These are phyloP conservation scores for Limonium bicolor DNA, from an alignment of 148 eudicot species.

Conservation along the genomic window DNA sequence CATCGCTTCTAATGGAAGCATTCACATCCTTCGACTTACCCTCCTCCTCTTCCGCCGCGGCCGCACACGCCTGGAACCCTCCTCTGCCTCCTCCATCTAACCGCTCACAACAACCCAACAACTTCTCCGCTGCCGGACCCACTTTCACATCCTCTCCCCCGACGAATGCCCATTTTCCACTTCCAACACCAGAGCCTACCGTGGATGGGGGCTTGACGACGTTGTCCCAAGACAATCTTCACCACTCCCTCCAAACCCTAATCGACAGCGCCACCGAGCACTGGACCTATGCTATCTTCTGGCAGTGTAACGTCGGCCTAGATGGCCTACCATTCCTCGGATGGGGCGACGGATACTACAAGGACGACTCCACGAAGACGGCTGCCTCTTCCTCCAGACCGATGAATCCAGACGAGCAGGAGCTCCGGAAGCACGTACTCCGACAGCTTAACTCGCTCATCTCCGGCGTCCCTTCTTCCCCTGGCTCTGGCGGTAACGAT, in stretches of 20 bases:
- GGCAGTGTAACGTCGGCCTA: constrained; percentile 45
- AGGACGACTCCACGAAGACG: constrained; percentile 18
- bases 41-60: not conserved
- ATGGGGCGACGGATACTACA: constrained; percentile 94
- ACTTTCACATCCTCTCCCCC: not conserved
- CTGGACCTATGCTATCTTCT: constrained; percentile 96
- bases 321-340: constrained; percentile 27
- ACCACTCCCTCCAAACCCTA: constrained; percentile 56
- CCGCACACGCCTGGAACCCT: not conserved
- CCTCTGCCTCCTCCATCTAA: not conserved
- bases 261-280: constrained; percentile 34
- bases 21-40: constrained; percentile 1
- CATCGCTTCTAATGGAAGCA: not conserved
- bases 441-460: constrained; percentile 67
- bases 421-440: constrained; percentile 56
- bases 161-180: constrained; percentile 19
- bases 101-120: not conserved
- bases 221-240: constrained; percentile 51
- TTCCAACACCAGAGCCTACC: constrained; percentile 10
- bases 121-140: not conserved
- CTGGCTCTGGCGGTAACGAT: constrained; percentile 13
- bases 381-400: not conserved
- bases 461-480: constrained; percentile 25
- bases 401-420: constrained; percentile 42
- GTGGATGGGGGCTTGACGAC: not conserved